Percentiles rank a stretch among this genome's conserved stretches.
Evolutionary conservation across 2,329 filamentous ascomycete genomes (phyloP).

Genomic region (Scedosporium boydii): DNA sequence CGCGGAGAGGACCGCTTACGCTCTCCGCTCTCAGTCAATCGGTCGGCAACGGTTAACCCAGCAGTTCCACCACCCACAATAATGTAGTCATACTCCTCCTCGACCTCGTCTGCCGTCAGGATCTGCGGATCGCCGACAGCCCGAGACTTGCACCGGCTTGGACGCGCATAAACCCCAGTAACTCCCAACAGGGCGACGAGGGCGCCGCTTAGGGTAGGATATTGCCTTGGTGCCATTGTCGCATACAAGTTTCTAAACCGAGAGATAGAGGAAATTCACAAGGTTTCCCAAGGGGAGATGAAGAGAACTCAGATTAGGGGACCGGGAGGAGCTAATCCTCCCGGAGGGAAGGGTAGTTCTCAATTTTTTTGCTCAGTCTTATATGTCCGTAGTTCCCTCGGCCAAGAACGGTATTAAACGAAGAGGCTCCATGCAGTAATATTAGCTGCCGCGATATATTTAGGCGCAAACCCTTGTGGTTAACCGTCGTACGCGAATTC

Average conservation of each 20-base stretch:
- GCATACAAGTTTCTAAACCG: background rate
- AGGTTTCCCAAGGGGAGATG: background rate
- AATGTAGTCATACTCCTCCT: slow-evolving; percentile 43
- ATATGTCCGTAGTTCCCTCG: background rate
- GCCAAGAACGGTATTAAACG: background rate
- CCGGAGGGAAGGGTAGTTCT: background rate
- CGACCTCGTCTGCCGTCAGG: background rate
- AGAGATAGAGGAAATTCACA: background rate
- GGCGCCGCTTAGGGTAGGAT: background rate
- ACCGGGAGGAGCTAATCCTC: background rate
- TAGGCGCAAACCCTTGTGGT: background rate
- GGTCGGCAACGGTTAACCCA: slow-evolving; percentile 51
- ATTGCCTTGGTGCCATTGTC: background rate
- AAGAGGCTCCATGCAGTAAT: background rate
- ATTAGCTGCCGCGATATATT: background rate
- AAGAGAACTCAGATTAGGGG: too few species aligned
- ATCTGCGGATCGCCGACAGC: background rate
- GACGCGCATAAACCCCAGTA: background rate
- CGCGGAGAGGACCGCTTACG: background rate
- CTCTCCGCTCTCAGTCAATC: slow-evolving; percentile 41
- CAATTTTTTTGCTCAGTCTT: background rate
- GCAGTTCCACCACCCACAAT: slow-evolving; percentile 54
- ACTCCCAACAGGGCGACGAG: background rate
- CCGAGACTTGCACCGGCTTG: background rate
- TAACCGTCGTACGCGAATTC: background rate